Conservation (phyloP, 352 stramenopile genomes). For the Globisporangium megalacanthum region DNA sequence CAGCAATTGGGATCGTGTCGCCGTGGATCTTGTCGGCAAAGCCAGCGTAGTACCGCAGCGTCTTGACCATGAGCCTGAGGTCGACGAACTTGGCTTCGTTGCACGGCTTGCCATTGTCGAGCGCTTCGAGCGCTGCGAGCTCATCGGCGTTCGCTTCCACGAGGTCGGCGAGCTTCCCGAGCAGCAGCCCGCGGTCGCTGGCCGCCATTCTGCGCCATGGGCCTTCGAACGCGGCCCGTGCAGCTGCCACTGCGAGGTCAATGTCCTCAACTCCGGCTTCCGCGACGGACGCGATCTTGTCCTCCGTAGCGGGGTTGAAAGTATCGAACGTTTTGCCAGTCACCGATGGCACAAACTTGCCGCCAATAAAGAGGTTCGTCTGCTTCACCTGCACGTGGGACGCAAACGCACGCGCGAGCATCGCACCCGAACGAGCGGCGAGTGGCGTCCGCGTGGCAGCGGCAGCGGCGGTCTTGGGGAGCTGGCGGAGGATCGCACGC, state of each 20-base stretch:
- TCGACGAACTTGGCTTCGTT: conserved; percentile 81
- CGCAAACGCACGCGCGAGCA: conserved; percentile 30
- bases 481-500: conserved; percentile 43
- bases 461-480: conserved; percentile 17
- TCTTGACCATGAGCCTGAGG: conserved; percentile 62
- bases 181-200: conserved; percentile 27
- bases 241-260: conserved; percentile 63
- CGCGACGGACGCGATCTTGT: conserved; percentile 67
- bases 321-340: conserved; percentile 71
- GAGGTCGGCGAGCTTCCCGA: conserved; percentile 38
- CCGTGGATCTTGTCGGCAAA: conserved; percentile 84
- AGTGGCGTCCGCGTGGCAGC: conserved; percentile 10
- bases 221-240: conserved; percentile 62
- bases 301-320: conserved; percentile 78
- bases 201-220: conserved; percentile 55
- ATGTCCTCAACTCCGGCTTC: conserved; percentile 61
- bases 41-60: conserved; percentile 92
- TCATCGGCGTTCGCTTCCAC: conserved; percentile 57
- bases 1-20: conserved; percentile 50
- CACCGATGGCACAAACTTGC: conserved; percentile 69
- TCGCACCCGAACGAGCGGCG: conserved; percentile 16
- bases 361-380: conserved; percentile 78
- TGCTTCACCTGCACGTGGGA: conserved; percentile 39
- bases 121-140: conserved; percentile 80
- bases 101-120: conserved; percentile 93